phyloP scores from a whole-genome alignment of 768 basidiomycete species.

The Erythrobasidium yunnanense region DNA sequence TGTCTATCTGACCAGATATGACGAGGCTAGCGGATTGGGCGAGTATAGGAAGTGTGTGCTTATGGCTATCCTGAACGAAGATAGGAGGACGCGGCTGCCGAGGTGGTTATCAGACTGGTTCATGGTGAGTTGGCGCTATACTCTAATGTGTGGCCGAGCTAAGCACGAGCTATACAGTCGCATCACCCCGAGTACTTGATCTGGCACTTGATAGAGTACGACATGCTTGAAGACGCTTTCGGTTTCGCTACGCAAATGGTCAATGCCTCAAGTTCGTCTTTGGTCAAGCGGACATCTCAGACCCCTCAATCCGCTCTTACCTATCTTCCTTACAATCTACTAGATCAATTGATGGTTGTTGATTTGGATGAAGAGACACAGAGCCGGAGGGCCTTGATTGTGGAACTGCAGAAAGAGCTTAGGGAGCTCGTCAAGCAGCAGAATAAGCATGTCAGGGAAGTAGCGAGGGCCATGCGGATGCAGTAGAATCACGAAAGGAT shows the following conservation, averaged over 20 bases:
- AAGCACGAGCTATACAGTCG: not conserved
- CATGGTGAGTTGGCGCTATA: slow-evolving; percentile 35
- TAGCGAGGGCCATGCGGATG: no score
- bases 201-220: slow-evolving; percentile 63
- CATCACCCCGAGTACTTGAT: slow-evolving; percentile 76
- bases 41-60: slow-evolving; percentile 66
- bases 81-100: slow-evolving; percentile 53
- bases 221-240: slow-evolving; percentile 64
- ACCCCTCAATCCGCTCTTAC: not conserved
- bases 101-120: slow-evolving; percentile 71
- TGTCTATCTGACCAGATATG: slow-evolving; percentile 64
- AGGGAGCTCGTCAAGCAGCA: slow-evolving; percentile 7
- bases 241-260: slow-evolving; percentile 61
- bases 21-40: slow-evolving; percentile 53
- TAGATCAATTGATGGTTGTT: slow-evolving; percentile 61
- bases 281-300: slow-evolving; percentile 44
- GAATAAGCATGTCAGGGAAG: not conserved
- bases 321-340: slow-evolving; percentile 72
- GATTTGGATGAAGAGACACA: slow-evolving; percentile 5
- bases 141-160: not conserved
- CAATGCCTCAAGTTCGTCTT: slow-evolving; percentile 40
- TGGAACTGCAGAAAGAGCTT: slow-evolving; percentile 18
- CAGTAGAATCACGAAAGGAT: no score
- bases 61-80: slow-evolving; percentile 62
- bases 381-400: not conserved